Evolutionary conservation across 2,329 filamentous ascomycete genomes (phyloP), one percentile per base, ranked within the genome.

Genomic region (Didymosphaeria variabile): DNA sequence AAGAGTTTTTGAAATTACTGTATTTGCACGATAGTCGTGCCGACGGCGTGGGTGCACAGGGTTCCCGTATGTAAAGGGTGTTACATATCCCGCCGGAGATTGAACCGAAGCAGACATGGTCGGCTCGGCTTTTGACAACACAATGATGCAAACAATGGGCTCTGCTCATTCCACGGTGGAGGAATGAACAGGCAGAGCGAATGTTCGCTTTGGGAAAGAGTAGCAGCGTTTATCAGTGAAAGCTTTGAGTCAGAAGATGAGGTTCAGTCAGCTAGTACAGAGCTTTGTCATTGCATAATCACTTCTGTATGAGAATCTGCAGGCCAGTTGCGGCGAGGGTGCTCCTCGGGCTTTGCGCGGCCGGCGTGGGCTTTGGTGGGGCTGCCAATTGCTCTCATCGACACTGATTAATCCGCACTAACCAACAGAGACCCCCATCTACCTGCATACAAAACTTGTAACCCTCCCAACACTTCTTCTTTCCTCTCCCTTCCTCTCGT

Each of bases 401-500:
- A 53, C 47, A 58, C 46, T 45, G 49, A 47, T 59, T 54, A 55
- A 56, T 51, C 34, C 23, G 44, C 58, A 54, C 50, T 49, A 60
- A 50, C 44, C 44, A 47, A 54, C 50, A 21, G 19, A 45, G 21
- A 55, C 50, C 54, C 57, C 62, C 57, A 55, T 52, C 47, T 9
- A 38, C 56, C 42, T 19, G 21, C 29, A 58, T 63, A 62, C 61
- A 60, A 66, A 61, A 61, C 50, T 55, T 38, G 45, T 4, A 17
- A 55, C 57, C 52, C 36, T 51, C 63, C 59, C 60, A 62, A 65
- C 61, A 40, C 53, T 58, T 62, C 66, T 62, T 61, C 36, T 54
- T 59, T 63, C 64, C 52, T 50, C 61, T 53, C 23, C n/a, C 61
- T 61, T 54, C 57, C 56, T 57, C 62, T 55, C 60, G 56, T 56